These are phyloP conservation scores for Leccinum longicurvipes DNA, from an alignment of 768 basidiomycete genomes.

Conservation along the genomic window DNA sequence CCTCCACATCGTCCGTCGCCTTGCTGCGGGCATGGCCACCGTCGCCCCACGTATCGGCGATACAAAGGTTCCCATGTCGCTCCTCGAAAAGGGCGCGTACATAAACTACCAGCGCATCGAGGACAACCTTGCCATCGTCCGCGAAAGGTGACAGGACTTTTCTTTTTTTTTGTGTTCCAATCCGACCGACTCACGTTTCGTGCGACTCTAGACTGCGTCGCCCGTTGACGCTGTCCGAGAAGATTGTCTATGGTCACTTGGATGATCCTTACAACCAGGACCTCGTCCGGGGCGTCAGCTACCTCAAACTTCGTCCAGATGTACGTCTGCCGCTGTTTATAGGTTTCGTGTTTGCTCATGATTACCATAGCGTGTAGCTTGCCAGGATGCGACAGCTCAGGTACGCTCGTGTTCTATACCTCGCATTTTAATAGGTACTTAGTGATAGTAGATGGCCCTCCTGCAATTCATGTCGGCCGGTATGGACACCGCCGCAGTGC, in stretches of 20 bases:
- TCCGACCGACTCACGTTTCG: neutral
- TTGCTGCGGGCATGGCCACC: conserved; percentile 77
- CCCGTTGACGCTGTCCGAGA: conserved; percentile 91
- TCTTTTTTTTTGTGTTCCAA: too few relatives aligned
- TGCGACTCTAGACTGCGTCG: conserved; percentile 63
- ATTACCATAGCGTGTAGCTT: conserved; percentile 67
- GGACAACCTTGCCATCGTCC: conserved; percentile 89
- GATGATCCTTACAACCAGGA: conserved; percentile 92
- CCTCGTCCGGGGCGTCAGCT: conserved; percentile 87
- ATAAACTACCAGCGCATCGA: conserved; percentile 98
- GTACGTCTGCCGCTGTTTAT: conserved; percentile 46
- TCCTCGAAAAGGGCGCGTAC: conserved; percentile 75
- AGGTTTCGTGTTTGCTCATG: conserved; percentile 3
- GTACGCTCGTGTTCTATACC: conserved; percentile 36
- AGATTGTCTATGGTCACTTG: conserved; percentile 96
- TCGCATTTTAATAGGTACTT: conserved; percentile 2
- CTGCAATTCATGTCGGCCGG: conserved; percentile 99
- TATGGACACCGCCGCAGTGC: conserved; percentile 95
- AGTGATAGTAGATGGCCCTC: conserved; percentile 80
- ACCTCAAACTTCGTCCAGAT: conserved; percentile 97
- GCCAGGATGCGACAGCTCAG: conserved; percentile 89
- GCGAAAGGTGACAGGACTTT: conserved; percentile 59
- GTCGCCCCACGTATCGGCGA: conserved; percentile 78
- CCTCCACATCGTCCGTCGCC: conserved; percentile 48
- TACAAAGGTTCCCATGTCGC: conserved; percentile 86